A percentile compares a stretch with the other conserved stretches of the same genome.
These are phyloP conservation scores for Benincasa hispida DNA, from an alignment of 306 rosid species.

Conservation along the genomic window DNA sequence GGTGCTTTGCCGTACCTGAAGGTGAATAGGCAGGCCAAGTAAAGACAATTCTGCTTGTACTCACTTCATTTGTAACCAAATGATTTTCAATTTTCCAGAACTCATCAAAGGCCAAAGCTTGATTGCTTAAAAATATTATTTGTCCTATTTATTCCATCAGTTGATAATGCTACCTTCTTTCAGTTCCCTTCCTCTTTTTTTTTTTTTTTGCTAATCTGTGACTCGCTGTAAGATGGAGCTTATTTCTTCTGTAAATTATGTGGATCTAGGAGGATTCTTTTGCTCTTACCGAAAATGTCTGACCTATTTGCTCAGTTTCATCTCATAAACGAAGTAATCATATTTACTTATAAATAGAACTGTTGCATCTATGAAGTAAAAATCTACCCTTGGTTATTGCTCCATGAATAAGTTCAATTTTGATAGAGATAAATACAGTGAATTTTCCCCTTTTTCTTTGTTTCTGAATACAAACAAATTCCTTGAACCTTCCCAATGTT, in stretches of 20 bases:
- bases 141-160: not conserved
- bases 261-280: not conserved
- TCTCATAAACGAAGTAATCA: not conserved
- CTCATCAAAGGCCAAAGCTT: not conserved
- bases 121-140: not conserved
- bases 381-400: no score
- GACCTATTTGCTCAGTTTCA: not conserved
- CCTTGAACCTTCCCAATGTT: no score
- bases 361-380: no score
- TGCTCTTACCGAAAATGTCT: not conserved
- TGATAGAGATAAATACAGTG: no score
- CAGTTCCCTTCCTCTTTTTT: not conserved
- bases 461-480: no score
- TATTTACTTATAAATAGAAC: no score
- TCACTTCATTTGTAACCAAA: constrained; percentile 13
- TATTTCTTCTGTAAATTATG: not conserved
- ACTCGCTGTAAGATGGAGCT: not conserved
- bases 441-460: no score
- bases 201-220: not conserved
- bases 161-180: not conserved
- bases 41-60: constrained; percentile 1
- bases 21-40: constrained; percentile 62
- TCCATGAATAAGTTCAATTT: no score
- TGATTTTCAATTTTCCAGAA: not conserved
- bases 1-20: constrained; percentile 82